Conservation (phyloP, 768 basidiomycete species). For the Tylopilus rubrobrunneus region DNA sequence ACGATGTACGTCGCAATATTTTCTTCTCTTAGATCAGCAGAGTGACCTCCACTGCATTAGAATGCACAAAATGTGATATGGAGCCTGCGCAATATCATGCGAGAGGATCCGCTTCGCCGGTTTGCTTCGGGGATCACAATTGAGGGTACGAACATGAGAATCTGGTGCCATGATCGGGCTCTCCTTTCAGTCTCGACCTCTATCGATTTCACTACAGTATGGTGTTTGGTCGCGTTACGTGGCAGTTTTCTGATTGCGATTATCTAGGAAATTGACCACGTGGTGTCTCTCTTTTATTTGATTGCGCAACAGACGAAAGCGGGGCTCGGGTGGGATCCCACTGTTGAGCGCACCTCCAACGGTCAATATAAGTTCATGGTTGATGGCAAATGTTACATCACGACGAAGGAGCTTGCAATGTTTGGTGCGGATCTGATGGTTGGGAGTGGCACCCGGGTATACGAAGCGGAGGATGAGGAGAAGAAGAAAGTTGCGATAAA, state of each 20-base stretch:
- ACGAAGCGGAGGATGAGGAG: background rate
- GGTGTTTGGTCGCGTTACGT: background rate
- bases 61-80: too few relatives aligned
- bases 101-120: slow-evolving; percentile 25
- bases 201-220: slow-evolving; percentile 2
- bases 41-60: too few relatives aligned
- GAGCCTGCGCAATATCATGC: slow-evolving; percentile 28
- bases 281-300: slow-evolving; percentile 9
- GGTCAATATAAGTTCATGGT: background rate
- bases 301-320: background rate
- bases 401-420: background rate
- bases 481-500: background rate
- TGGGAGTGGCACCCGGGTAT: background rate
- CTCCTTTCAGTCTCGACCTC: background rate
- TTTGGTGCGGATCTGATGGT: background rate
- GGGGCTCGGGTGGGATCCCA: background rate
- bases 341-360: background rate
- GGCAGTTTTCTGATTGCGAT: background rate
- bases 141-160: slow-evolving; percentile 20
- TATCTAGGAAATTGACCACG: background rate
- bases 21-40: too few relatives aligned
- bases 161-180: slow-evolving; percentile 22
- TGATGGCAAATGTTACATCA: background rate
- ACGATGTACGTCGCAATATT: too few relatives aligned
- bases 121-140: slow-evolving; percentile 23